These are phyloP conservation scores for Comarum palustre DNA, from an alignment of 306 rosid species.

Conservation along the genomic window DNA sequence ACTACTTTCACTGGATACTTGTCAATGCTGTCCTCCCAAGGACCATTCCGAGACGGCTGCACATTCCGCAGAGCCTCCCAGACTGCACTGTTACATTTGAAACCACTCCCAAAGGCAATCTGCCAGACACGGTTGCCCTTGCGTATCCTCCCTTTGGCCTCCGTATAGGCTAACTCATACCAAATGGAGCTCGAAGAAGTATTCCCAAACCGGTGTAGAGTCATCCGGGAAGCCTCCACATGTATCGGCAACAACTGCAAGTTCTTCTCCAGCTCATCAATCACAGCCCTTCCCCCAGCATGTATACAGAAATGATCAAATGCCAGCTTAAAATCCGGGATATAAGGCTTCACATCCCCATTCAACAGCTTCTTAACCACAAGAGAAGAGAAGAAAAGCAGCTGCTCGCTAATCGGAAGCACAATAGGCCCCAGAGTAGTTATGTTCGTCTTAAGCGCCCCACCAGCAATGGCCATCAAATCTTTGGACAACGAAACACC, in stretches of 20 bases:
- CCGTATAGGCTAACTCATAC: slow-evolving; percentile 69
- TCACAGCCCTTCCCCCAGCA: slow-evolving; percentile 78
- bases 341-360: slow-evolving; percentile 55
- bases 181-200: slow-evolving; percentile 84
- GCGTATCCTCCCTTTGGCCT: slow-evolving; percentile 65
- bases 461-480: slow-evolving; percentile 76
- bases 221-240: slow-evolving; percentile 84
- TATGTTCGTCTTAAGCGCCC: slow-evolving; percentile 65
- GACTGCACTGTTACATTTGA: slow-evolving; percentile 74
- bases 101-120: slow-evolving; percentile 86
- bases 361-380: slow-evolving; percentile 52
- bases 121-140: slow-evolving; percentile 76
- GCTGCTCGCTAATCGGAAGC: slow-evolving; percentile 79
- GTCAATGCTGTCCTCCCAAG: slow-evolving; percentile 73
- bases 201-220: slow-evolving; percentile 74
- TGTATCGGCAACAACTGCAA: slow-evolving; percentile 54
- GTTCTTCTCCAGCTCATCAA: slow-evolving; percentile 81
- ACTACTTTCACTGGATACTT: slow-evolving; percentile 56
- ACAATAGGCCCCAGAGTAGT: slow-evolving; percentile 74
- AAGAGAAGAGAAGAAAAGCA: slow-evolving; percentile 55
- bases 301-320: slow-evolving; percentile 82
- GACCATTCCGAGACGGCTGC: slow-evolving; percentile 57
- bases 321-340: slow-evolving; percentile 73
- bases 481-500: slow-evolving; percentile 77
- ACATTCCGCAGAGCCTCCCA: slow-evolving; percentile 71